Percentiles rank a stretch among this genome's conserved stretches.
Conservation (phyloP, 148 eudicot species). For the Rhododendron ferrugineum region DNA sequence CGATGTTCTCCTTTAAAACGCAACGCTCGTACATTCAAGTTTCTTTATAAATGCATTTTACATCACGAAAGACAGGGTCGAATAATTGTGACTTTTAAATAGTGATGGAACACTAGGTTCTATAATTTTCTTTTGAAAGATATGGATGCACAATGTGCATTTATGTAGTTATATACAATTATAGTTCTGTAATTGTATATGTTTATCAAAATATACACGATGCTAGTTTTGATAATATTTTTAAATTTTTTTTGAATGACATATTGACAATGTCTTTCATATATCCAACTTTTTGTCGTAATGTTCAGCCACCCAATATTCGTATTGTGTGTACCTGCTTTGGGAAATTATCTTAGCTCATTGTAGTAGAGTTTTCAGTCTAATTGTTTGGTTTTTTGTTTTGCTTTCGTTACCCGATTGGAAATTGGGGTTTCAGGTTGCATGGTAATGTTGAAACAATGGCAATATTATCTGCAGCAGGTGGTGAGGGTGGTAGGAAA, state of each 20-base stretch:
- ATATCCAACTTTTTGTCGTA: neutral
- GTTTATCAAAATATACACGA: neutral
- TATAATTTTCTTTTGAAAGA: neutral
- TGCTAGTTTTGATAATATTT: neutral
- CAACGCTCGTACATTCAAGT: neutral
- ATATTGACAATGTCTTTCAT: neutral
- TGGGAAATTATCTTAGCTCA: neutral
- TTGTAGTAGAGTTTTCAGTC: neutral
- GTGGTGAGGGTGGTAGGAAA: slow-evolving; percentile 60
- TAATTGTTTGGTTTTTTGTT: neutral
- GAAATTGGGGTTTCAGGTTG: slow-evolving; percentile 47
- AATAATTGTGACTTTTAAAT: neutral
- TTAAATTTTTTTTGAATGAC: neutral
- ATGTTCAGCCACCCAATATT: neutral
- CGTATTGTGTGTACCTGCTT: neutral
- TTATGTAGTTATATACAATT: neutral
- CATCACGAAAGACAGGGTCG: neutral
- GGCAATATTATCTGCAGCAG: slow-evolving; percentile 54
- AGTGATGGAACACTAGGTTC: neutral
- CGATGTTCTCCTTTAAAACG: neutral
- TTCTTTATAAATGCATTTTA: neutral
- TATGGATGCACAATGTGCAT: neutral
- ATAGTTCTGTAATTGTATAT: neutral
- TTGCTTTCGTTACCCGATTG: neutral
- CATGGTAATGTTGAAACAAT: slow-evolving; percentile 91